A percentile compares a stretch with the other conserved stretches of the same genome.
These are phyloP conservation scores for Gonapodya sp. DNA, from an alignment of 192 early-diverging fungal genomes.

Conservation along the genomic window DNA sequence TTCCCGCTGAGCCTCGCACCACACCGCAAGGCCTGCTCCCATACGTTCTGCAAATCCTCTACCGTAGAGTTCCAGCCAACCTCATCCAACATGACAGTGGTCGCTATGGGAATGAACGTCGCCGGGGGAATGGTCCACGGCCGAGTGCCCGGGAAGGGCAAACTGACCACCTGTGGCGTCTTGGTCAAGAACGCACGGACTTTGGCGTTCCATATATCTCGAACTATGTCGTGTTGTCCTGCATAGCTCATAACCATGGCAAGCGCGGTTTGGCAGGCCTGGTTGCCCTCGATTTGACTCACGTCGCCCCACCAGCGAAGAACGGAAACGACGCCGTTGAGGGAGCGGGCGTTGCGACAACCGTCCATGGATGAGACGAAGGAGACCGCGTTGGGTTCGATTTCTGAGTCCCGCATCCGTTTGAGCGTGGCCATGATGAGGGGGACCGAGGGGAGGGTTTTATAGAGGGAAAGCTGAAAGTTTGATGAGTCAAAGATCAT, in stretches of 20 bases:
- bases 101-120: not conserved
- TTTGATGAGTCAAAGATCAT: not conserved
- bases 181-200: not conserved
- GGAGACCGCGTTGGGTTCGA: not conserved
- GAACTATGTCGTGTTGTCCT: not conserved
- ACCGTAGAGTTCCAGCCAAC: not conserved
- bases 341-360: not conserved
- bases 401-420: not conserved
- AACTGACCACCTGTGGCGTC: not conserved
- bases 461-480: not conserved
- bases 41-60: not conserved
- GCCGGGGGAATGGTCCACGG: not conserved
- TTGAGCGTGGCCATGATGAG: not conserved
- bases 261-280: not conserved
- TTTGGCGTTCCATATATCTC: not conserved
- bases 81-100: not conserved
- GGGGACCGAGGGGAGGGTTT: not conserved
- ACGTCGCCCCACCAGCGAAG: not conserved
- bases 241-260: not conserved
- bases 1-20: not conserved
- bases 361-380: not conserved
- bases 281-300: not conserved
- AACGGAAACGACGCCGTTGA: not conserved
- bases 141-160: not conserved
- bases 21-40: not conserved